Evolutionary conservation across 306 rosid species (phyloP), one percentile per base, ranked within the genome.

Genomic region (Quercus mongolica): DNA sequence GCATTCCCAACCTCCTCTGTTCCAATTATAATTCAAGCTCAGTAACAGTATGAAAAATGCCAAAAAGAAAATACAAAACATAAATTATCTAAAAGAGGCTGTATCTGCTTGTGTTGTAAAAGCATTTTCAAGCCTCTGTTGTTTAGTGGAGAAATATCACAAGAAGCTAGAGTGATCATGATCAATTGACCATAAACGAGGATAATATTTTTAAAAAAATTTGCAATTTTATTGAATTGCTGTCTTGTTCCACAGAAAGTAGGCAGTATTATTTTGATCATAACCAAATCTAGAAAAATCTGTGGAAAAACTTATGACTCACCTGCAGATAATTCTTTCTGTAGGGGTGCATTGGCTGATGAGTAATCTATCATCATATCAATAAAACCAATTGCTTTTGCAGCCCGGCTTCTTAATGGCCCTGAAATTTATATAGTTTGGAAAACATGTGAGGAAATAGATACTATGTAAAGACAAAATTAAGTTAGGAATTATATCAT

Each of bases 301-400:
- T 5, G 64, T 58, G 64, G 64, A 58, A 23, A 56, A 63, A 12
- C 18, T 18, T 30, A 74, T 28, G 35, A 51, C 21, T 84, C 81
- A 94, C 97, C 98, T 71, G 98, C 97, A 35, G 87, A 78, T 58
- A 92, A 84, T 77, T 94, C 98, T 82, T 90, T 94, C 85, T 89
- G 94, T n/a, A 94, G 76, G 76, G 97, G 97, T 61, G 98, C 97
- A 78, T 94, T 94, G 72, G 80, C 93, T 10, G 64, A 67, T 49
- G 98, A 94, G 81, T 94, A 92, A 74, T 94, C 94, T 15, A 94
- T 94, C 96, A 94, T 94, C 94, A 85, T 94, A 72, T 92, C 98
- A 19, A 94, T 94, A 81, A 94, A 94, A 18, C 98, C 97, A 13
- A 94, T 92, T 21, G 98, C 96, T 85, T 94, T 94, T 9, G 98